Conservation (phyloP, 2,329 filamentous ascomycete species). For the Mycogone perniciosa region DNA sequence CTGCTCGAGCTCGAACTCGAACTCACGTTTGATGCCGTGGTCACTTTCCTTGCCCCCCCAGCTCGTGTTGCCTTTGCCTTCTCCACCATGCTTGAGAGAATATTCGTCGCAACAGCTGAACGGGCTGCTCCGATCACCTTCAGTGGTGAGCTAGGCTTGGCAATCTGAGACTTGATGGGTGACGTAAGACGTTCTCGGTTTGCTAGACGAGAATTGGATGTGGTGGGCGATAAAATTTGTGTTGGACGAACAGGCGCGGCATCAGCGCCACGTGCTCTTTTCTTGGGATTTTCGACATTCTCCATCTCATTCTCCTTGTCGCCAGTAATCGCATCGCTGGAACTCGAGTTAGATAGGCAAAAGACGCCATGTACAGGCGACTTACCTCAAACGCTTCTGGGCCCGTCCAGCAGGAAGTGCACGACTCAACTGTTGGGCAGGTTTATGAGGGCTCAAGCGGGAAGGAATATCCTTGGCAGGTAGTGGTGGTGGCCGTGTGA, state of each 20-base stretch:
- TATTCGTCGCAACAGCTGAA: conserved; percentile 34
- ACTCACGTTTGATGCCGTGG: conserved; percentile 38
- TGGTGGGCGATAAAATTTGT: conserved; percentile 73
- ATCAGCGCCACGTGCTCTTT: conserved; percentile 46
- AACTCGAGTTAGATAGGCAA: conserved; percentile 14
- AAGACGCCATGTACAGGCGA: conserved; percentile 13
- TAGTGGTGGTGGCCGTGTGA: conserved; percentile 33
- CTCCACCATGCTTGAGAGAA: conserved; percentile 53
- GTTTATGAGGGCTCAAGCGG: conserved; percentile 32
- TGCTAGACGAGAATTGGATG: conserved; percentile 66
- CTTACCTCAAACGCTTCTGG: conserved; percentile 48
- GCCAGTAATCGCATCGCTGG: conserved; percentile 56
- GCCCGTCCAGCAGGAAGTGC: conserved; percentile 22
- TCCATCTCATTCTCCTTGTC: conserved; percentile 73
- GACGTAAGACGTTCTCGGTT: conserved; percentile 43
- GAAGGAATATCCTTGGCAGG: conserved; percentile 42
- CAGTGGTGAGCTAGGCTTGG: conserved; percentile 55
- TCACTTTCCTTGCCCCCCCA: conserved; percentile 40
- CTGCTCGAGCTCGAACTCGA: conserved; percentile 28
- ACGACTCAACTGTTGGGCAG: conserved; percentile 20
- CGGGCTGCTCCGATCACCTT: conserved; percentile 43
- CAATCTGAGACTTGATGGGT: conserved; percentile 51
- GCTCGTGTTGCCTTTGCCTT: conserved; percentile 52
- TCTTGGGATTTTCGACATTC: conserved; percentile 62
- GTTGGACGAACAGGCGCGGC: conserved; percentile 35